Evolutionary conservation across 192 early-diverging fungal genomes (phyloP), one percentile per base, ranked within the genome.

Genomic region (Thamnidium elegans): DNA sequence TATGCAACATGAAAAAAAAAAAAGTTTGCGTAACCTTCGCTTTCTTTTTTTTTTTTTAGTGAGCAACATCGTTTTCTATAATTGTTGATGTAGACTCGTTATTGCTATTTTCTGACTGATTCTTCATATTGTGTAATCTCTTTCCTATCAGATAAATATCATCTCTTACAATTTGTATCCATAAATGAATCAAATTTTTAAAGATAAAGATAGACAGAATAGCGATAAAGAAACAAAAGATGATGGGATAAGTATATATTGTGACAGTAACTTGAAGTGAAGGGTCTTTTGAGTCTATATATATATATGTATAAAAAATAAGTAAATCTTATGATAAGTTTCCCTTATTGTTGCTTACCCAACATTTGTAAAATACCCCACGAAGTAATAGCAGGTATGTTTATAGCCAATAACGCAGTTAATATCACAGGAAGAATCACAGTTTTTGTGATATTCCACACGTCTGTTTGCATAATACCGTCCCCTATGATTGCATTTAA

Each of bases 131-230:
- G 69, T 94, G 92, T 65, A 98, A 77, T 70, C 79, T 78, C 34
- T 85, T 81, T 10, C 96, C 96, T 51, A 95, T 86, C 34, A 94
- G 75, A 63, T 92, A 99, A 51, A 85, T 82, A 50, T 91, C 90
- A 45, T 99, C 94, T 23, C 89, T 80, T 4, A 94, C 83, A 48
- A 81, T 66, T 19, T 89, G 83, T 51, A 89, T 80, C 94, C 96
- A 99, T 8, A 68, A 59, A 42, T 76, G 79, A 30, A 91, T 68
- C 58, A 87, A 42, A 8, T 58, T 62, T 55, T n/a, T 58, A 67
- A 30, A 54, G 61, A 77, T 15, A 55, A 30, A 61, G 50, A 74
- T 60, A 50, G 67, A 21, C 30, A 75, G 42, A 4, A 69, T 52
- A n/a, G 66, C 45, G 0, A 74, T 2, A 0, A 73, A 62, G 26